Evolutionary conservation across 192 early-diverging fungal genomes (phyloP).

Genomic region (Podila clonocystis): DNA sequence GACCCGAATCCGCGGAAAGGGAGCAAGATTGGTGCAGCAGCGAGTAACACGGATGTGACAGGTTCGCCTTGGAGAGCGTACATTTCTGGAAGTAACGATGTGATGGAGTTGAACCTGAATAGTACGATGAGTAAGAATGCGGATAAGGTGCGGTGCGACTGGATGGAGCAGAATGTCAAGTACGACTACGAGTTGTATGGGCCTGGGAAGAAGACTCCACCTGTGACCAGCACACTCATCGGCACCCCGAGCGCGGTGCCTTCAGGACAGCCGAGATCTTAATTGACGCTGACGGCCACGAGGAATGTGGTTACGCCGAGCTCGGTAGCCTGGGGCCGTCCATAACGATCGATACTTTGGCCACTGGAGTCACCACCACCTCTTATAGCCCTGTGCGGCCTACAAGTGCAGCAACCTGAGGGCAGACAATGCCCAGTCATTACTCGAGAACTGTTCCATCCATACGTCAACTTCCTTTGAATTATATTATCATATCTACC

Average conservation of each 20-base stretch:
- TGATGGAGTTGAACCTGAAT: neutral
- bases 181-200: slow-evolving; percentile 8
- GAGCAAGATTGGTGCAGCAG: neutral
- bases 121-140: neutral
- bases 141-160: slow-evolving; percentile 10
- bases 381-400: too few species aligned
- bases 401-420: too few species aligned
- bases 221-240: neutral
- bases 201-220: neutral
- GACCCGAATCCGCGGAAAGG: slow-evolving; percentile 1
- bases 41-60: neutral
- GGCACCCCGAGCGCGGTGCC: neutral
- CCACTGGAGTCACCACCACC: neutral
- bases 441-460: too few species aligned
- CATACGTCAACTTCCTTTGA: too few species aligned
- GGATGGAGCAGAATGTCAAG: slow-evolving; percentile 12
- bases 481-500: too few species aligned
- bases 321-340: neutral
- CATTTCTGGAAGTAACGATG: neutral
- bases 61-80: neutral
- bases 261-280: neutral
- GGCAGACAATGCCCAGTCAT: too few species aligned
- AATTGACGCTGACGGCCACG: neutral
- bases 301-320: neutral
- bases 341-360: neutral